Base-by-base conservation (phyloP, 2,329 filamentous ascomycete species). In the Exophiala sp. region DNA sequence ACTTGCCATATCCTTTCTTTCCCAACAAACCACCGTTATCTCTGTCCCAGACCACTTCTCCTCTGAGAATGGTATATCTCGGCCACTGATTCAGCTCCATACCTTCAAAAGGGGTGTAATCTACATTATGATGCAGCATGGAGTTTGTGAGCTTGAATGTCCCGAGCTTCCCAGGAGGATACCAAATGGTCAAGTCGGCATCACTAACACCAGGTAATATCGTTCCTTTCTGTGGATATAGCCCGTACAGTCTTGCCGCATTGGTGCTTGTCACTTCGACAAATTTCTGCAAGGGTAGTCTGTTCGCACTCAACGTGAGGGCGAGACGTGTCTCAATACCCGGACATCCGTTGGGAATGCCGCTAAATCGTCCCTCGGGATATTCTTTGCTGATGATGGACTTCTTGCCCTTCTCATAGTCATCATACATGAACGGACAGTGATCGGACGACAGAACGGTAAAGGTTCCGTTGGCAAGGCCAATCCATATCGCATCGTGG, bases 41-140 rank as follows among this genome's bases (percentile, higher is more conserved):
- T 8, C 65, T 55, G 60, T 68, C 61, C 64, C 65, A 85, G 1
- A 84, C 77, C 0, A 85, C 73, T 56, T 78, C 68, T 0, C 83
- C 83, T 51, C 83, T 68, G 39, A 86, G 59, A 6, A 86, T 71
- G 0, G 81, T 85, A 62, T 79, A 84, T 16, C 82, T 72, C 9
- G 82, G 82, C 82, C 83, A 85, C 53, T 85, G 81, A 24, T 72
- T 73, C 38, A 86, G 63, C n/a, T 63, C 69, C 45, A 72, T 73
- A 0, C 82, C 81, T 64, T 85, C 82, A 60, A 79, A 85, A 0
- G 82, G 82, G 7, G 82, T 84, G 62, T 85, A 84, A 62, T 86
- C 82, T 2, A 83, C 77, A 55, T 80, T 74, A 63, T 85, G 82
- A 65, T 86, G 82, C 58, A 85, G 65, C 68, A 78, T 77, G 6